phyloP scores from a whole-genome alignment of 805 yeast genomes.

The Kuraishia hungarica region DNA sequence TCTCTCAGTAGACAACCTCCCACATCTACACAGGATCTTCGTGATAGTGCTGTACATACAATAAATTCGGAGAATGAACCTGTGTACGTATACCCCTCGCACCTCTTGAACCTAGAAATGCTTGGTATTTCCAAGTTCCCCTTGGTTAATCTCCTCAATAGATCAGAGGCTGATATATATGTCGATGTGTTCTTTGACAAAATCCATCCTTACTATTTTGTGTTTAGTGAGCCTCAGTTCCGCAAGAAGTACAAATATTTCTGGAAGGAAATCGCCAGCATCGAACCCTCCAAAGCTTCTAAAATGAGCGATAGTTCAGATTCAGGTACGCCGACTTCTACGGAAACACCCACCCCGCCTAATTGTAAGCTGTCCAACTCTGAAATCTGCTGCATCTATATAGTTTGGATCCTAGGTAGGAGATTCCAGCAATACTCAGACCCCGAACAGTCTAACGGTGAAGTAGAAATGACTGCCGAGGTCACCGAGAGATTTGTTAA shows the following conservation, averaged over 20 bases:
- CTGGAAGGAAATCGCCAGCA: constrained; percentile 17
- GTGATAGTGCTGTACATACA: constrained; percentile 24
- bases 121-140: constrained; percentile 29
- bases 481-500: constrained; percentile 26
- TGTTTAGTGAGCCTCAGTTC: constrained; percentile 23
- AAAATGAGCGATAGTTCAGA: background rate
- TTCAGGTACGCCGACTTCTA: background rate
- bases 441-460: constrained; percentile 14
- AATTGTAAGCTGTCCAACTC: constrained; percentile 16
- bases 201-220: constrained; percentile 25
- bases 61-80: constrained; percentile 26
- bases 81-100: constrained; percentile 20
- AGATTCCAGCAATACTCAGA: constrained; percentile 21
- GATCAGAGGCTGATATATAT: constrained; percentile 20
- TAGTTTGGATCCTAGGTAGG: constrained; percentile 35
- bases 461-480: background rate
- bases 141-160: constrained; percentile 22
- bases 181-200: constrained; percentile 24
- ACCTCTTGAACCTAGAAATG: constrained; percentile 20
- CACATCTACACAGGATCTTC: constrained; percentile 21
- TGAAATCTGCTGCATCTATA: constrained; percentile 35
- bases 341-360: constrained; percentile 7
- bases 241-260: constrained; percentile 17
- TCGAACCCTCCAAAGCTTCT: constrained; percentile 1
- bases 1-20: constrained; percentile 27